Base-by-base conservation (phyloP, 352 stramenopile genomes). In the Lagenidium sp. region DNA sequence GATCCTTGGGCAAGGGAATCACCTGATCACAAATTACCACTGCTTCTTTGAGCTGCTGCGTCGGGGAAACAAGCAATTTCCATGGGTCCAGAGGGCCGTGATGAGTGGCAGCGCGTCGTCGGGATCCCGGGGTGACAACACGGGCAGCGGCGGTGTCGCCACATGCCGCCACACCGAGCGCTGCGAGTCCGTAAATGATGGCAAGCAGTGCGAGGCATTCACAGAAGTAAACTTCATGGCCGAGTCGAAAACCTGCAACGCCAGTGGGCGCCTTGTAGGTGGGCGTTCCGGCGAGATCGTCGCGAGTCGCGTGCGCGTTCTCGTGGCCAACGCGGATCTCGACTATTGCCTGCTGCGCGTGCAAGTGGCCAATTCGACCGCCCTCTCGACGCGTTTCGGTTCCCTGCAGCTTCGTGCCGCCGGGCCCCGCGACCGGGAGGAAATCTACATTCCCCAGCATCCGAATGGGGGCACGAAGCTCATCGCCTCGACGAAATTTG, bases 1-100 rank as follows among this genome's bases (percentile, higher is more conserved):
- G 68, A 57, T 88, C 1, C 43, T 88, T 2, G 76, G 76, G 20
- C 44, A 47, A 25, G 62, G 50, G 8, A 82, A 80, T 45, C 57
- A 84, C 52, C 53, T 88, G 44, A 35, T 88, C 37, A 85, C 76
- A 0, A 84, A 80, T 44, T 67, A 82, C 44, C 71, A 85, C 51
- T 88, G 76, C 50, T 56, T 88, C 13, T 36, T 41, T 23, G 25
- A 53, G 8, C 8, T 32, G 26, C 31, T 59, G 12, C 37, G 25
- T 2, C 20, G 37, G 16, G 13, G 34, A 12, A 10, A 12, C 7
- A 18, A 20, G 8, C 13, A 21, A 6, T 8, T 39, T 18, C 34
- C 34, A 7, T 18, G 8, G 12, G 20, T 39, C 16, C 34, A 39
- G 28, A 8, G 28, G 15, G 28, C 28, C 28, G 28, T 32, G 6